These are phyloP conservation scores for Xylaria sp. DNA, from an alignment of 2,329 filamentous ascomycete genomes.

Conservation along the genomic window DNA sequence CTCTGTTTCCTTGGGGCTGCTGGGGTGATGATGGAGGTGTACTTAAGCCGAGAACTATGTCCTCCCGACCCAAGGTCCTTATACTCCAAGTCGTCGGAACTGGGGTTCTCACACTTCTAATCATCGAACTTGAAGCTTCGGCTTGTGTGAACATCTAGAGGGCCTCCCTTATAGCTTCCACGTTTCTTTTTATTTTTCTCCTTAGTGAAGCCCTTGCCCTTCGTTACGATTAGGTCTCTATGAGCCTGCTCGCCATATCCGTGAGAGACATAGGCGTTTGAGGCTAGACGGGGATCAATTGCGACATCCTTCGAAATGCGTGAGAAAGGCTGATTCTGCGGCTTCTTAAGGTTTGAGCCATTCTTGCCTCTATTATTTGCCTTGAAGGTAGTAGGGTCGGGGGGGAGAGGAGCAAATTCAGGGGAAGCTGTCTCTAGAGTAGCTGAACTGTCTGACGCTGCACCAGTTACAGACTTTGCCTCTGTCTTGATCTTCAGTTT, in stretches of 20 bases:
- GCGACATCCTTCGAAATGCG: constrained; percentile 75
- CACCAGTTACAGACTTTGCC: constrained; percentile 42
- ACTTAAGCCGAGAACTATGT: background rate
- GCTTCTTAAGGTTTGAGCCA: constrained; percentile 55
- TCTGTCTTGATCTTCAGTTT: constrained; percentile 44
- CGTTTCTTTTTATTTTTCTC: constrained; percentile 99
- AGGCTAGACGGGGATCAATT: constrained; percentile 75
- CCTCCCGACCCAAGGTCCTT: constrained; percentile 4
- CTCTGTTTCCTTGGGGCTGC: constrained; percentile 22
- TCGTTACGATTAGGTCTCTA: constrained; percentile 87
- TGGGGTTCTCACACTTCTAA: constrained; percentile 56
- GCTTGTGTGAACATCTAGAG: constrained; percentile 82
- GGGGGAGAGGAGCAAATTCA: constrained; percentile 63
- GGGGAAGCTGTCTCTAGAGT: constrained; percentile 66
- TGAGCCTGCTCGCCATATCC: constrained; percentile 91
- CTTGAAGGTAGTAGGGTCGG: constrained; percentile 59
- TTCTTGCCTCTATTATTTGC: constrained; percentile 51
- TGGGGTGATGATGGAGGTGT: constrained; percentile 11
- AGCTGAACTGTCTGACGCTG: constrained; percentile 54
- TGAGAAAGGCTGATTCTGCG: constrained; percentile 76
- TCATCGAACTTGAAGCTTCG: constrained; percentile 97
- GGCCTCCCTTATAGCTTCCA: constrained; percentile 88
- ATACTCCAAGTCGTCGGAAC: constrained; percentile 27
- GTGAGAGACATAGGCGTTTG: constrained; percentile 84
- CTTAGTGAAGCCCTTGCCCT: constrained; percentile 97